phyloP scores from a whole-genome alignment of 2,329 filamentous ascomycete species.

The Myriangium duriaei region DNA sequence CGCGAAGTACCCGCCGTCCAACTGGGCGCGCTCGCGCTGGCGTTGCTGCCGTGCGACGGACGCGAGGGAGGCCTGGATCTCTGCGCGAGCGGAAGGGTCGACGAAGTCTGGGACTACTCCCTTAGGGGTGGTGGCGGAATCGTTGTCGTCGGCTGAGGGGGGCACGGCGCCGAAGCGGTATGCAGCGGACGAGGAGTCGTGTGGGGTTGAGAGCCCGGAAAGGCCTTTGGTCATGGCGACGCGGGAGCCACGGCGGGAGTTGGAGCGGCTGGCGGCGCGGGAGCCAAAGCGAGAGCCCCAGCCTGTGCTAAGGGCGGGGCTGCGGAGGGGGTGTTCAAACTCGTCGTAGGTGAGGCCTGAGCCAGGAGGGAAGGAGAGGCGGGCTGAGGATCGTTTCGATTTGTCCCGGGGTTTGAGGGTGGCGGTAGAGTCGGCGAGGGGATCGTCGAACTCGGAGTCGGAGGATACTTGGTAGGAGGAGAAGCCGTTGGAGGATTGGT shows the following conservation, averaged over 20 bases:
- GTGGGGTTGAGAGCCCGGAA: neutral
- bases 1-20: slow-evolving; percentile 21
- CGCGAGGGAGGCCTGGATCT: slow-evolving; percentile 3
- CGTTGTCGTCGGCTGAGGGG: neutral
- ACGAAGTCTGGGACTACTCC: slow-evolving; percentile 38
- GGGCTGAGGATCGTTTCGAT: slow-evolving; percentile 44
- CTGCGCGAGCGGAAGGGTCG: slow-evolving; percentile 18
- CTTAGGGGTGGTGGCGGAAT: slow-evolving; percentile 9
- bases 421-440: neutral
- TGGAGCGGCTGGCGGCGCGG: slow-evolving; percentile 9
- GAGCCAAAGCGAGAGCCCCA: slow-evolving; percentile 13
- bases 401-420: slow-evolving; percentile 45
- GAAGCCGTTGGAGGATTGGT: slow-evolving; percentile 29
- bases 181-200: neutral
- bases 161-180: neutral
- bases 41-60: neutral
- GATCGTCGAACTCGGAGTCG: slow-evolving; percentile 8
- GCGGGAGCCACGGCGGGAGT: slow-evolving; percentile 9
- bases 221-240: neutral
- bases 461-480: slow-evolving; percentile 2
- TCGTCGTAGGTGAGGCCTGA: slow-evolving; percentile 17
- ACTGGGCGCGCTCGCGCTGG: slow-evolving; percentile 14
- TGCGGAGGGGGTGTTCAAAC: slow-evolving; percentile 24
- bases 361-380: neutral
- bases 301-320: slow-evolving; percentile 9